Conservation (phyloP, 2,329 filamentous ascomycete species). For the Seiridium cupressi region DNA sequence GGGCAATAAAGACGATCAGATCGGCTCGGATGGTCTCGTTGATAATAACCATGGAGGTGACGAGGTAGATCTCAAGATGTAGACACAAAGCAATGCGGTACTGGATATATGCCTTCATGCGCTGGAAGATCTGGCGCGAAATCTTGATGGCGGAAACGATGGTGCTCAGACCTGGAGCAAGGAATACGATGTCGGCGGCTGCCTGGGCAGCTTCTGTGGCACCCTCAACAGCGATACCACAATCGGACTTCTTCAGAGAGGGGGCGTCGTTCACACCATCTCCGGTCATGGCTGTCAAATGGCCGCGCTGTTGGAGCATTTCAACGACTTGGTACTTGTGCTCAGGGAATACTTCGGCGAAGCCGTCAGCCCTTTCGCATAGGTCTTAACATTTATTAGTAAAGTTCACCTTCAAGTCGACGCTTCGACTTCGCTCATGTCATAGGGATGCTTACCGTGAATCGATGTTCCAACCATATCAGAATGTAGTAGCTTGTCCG, state of each 20-base stretch:
- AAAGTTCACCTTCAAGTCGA: no score
- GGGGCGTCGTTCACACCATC: conserved; percentile 70
- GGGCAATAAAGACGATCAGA: conserved; percentile 70
- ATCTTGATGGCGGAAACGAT: conserved; percentile 69
- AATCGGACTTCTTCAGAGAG: conserved; percentile 68
- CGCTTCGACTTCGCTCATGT: no score
- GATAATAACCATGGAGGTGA: conserved; percentile 72
- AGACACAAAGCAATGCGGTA: conserved; percentile 69
- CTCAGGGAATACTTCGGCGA: conserved; percentile 72
- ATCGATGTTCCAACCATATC: conserved; percentile 67
- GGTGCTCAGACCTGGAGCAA: conserved; percentile 64
- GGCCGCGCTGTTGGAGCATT: conserved; percentile 71
- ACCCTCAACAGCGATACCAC: conserved; percentile 68
- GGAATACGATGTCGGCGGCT: conserved; percentile 67
- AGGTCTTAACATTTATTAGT: conserved; percentile 37
- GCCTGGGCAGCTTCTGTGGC: conserved; percentile 66
- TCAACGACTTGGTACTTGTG: conserved; percentile 76
- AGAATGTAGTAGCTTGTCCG: conserved; percentile 68
- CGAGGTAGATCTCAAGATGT: conserved; percentile 69
- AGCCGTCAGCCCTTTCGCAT: conserved; percentile 71
- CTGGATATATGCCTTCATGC: conserved; percentile 70
- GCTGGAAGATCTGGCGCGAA: conserved; percentile 68
- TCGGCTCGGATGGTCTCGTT: conserved; percentile 68
- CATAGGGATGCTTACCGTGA: conserved; percentile 39
- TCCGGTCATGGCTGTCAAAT: conserved; percentile 73